phyloP scores from a whole-genome alignment of 2,329 filamentous ascomycete genomes.

The Bipolaris sorokiniana region DNA sequence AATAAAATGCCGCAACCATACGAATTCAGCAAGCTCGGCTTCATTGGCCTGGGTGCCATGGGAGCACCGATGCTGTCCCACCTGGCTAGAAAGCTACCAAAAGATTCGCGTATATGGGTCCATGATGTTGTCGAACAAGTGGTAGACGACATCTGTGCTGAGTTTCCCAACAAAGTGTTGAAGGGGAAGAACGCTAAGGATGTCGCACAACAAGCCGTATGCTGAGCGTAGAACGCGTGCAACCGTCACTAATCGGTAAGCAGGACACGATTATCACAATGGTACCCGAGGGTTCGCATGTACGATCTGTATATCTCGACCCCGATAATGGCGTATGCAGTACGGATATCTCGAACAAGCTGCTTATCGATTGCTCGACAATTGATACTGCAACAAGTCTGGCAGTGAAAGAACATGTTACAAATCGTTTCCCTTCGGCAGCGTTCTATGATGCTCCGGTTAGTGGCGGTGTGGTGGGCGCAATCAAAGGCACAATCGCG shows the following conservation, averaged over 20 bases:
- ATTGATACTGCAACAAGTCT: conserved; percentile 62
- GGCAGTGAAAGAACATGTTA: conserved; percentile 52
- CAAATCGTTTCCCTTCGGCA: conserved; percentile 48
- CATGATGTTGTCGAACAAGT: conserved; percentile 56
- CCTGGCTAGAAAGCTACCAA: conserved; percentile 55
- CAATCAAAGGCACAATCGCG: conserved; percentile 58
- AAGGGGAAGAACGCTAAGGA: conserved; percentile 54
- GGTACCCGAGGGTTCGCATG: conserved; percentile 61
- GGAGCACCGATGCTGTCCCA: conserved; percentile 61
- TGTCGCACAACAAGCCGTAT: conserved; percentile 58
- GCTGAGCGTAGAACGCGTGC: background rate
- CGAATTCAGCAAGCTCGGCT: conserved; percentile 50
- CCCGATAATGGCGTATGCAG: conserved; percentile 52
- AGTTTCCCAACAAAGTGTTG: conserved; percentile 50
- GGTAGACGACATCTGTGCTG: conserved; percentile 52
- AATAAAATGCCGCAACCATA: conserved; percentile 28
- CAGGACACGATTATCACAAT: conserved; percentile 61
- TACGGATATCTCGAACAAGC: conserved; percentile 51
- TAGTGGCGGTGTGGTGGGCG: conserved; percentile 60
- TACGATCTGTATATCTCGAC: conserved; percentile 59
- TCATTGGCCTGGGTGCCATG: conserved; percentile 64
- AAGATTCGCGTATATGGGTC: conserved; percentile 54
- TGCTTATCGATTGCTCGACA: conserved; percentile 62
- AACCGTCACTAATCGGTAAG: conserved; percentile 3
- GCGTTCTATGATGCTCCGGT: conserved; percentile 62